Evolutionary conservation across 129 eudicot species (phyloP).

Genomic region (Kitagawia praeruptora): DNA sequence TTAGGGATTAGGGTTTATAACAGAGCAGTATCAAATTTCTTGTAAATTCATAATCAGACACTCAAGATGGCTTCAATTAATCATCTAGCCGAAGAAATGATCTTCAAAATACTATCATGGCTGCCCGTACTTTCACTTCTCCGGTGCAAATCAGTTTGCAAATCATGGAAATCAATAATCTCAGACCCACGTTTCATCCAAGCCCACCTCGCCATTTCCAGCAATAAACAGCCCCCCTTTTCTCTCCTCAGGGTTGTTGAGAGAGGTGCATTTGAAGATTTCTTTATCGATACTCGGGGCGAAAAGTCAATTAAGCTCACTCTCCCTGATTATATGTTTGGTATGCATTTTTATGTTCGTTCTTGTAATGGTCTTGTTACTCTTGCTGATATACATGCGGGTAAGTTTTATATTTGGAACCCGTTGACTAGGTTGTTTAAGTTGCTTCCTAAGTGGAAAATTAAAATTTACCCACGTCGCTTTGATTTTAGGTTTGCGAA

Average conservation of each 20-base stretch:
- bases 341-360: neutral
- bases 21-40: no score
- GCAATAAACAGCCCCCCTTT: neutral
- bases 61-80: neutral
- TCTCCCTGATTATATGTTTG: neutral
- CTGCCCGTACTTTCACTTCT: neutral
- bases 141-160: neutral
- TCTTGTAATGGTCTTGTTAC: neutral
- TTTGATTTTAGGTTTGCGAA: no score
- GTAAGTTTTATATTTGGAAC: neutral
- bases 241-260: neutral
- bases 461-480: no score
- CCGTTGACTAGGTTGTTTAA: neutral
- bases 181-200: neutral
- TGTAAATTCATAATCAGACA: no score
- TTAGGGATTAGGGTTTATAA: no score
- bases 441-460: neutral
- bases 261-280: neutral
- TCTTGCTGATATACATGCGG: neutral
- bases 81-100: neutral
- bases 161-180: neutral
- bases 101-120: neutral
- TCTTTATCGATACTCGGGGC: no score
- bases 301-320: neutral
- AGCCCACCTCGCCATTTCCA: neutral